These are phyloP conservation scores for Fusarium sp. DNA, from an alignment of 2,329 filamentous ascomycete genomes.

Conservation along the genomic window DNA sequence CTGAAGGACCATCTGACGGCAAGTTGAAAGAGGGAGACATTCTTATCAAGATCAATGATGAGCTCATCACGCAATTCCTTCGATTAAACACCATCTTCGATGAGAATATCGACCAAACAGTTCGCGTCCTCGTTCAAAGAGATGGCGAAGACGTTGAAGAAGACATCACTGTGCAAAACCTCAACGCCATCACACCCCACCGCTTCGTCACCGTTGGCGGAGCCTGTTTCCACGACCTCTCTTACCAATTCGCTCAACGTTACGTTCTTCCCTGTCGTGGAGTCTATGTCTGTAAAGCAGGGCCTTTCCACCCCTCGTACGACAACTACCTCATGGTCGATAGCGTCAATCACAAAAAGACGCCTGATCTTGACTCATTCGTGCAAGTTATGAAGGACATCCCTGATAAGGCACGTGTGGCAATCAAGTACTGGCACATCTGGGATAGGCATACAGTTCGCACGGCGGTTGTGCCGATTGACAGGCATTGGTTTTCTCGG, in stretches of 20 bases:
- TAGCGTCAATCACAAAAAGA: constrained; percentile 81
- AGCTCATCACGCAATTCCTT: constrained; percentile 92
- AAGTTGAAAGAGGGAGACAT: constrained; percentile 91
- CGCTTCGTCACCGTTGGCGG: constrained; percentile 94
- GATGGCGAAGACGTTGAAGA: constrained; percentile 89
- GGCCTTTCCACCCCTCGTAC: background rate
- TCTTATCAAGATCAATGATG: constrained; percentile 91
- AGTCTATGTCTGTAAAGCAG: constrained; percentile 74
- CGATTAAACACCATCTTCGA: constrained; percentile 91
- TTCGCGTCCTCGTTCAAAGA: constrained; percentile 85
- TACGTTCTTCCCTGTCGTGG: constrained; percentile 93
- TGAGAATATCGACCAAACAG: constrained; percentile 78
- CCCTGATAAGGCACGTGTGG: constrained; percentile 24
- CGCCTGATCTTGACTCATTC: constrained; percentile 75
- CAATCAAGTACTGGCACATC: constrained; percentile 20
- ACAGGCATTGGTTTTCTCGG: constrained; percentile 94
- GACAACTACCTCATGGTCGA: constrained; percentile 73
- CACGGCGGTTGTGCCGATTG: constrained; percentile 90
- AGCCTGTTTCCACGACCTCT: constrained; percentile 93
- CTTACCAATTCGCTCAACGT: constrained; percentile 93
- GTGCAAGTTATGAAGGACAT: constrained; percentile 27
- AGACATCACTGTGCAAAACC: constrained; percentile 84
- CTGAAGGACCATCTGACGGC: constrained; percentile 84
- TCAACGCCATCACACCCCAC: constrained; percentile 94
- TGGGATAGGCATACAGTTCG: constrained; percentile 78